Base-by-base conservation (phyloP, 345 rosid genomes). In the Xanthoceras sorbifolium region DNA sequence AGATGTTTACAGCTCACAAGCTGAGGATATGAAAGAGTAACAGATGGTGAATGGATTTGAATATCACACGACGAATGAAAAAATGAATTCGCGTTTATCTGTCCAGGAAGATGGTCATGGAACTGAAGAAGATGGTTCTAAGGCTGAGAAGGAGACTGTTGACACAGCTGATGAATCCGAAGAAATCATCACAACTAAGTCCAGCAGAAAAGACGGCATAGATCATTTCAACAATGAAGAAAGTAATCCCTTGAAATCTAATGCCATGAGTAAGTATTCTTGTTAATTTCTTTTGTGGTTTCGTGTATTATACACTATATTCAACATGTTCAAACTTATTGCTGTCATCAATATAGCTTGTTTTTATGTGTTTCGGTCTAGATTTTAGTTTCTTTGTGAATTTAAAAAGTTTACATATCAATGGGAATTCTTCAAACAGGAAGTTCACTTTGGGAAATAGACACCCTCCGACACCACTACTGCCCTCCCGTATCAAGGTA, bases 401-500 rank as follows among this genome's bases (percentile, higher is more conserved):
- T 25, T 61, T 25, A 10, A 50, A 10, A 50, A 34, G 40, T 50
- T 44, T 50, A 66, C 32, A 12, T 36, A 65, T 32, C 42, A 50
- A 32, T 76, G 67, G 55, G n/a, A 59, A 46, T 61, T 72, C 8
- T 73, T 75, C 34, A 5, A 69, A 78, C 92, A 96, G 99, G 84
- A 79, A 96, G 98, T 81, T 96, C 99, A 9, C 91, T 96, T 3
- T 96, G 97, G 98, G 99, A 96, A 84, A 88, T 96, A 6, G 97
- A 96, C 74, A 78, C 86, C 29, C 89, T 96, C 59, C 92, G 92
- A 18, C 94, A 91, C 84, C 97, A 93, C 80, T 92, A 96, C 84
- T 96, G 98, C 71, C 97, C 98, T 9, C 92, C 97, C 14, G 97
- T 93, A 80, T 96, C 99, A 72, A 92, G 99, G 98, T 93, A 80